Conservation (phyloP, 2,329 filamentous ascomycete species). For the Aspergillus novofumigatus region DNA sequence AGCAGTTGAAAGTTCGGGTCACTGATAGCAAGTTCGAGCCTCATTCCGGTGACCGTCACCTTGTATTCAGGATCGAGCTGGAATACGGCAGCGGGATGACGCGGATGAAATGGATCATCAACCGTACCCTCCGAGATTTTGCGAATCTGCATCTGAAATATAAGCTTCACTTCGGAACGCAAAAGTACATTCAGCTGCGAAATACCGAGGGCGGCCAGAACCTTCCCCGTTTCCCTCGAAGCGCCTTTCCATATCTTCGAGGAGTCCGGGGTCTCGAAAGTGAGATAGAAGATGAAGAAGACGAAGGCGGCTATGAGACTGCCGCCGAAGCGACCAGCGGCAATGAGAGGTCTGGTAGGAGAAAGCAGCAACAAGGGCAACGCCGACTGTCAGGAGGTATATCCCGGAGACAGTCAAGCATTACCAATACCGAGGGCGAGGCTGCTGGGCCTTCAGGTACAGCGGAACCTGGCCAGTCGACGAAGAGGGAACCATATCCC, state of each 20-base stretch:
- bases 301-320: slow-evolving; percentile 45
- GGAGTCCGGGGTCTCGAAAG: slow-evolving; percentile 75
- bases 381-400: slow-evolving; percentile 54
- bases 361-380: slow-evolving; percentile 39
- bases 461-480: slow-evolving; percentile 33
- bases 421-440: slow-evolving; percentile 37
- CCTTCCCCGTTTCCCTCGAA: slow-evolving; percentile 84
- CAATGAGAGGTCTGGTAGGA: slow-evolving; percentile 56
- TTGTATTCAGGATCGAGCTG: slow-evolving; percentile 83
- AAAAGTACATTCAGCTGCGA: slow-evolving; percentile 71
- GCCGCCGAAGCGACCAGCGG: slow-evolving; percentile 65
- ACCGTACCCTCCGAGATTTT: slow-evolving; percentile 82
- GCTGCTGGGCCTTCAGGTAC: slow-evolving; percentile 30
- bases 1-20: slow-evolving; percentile 87
- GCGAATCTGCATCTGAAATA: slow-evolving; percentile 91
- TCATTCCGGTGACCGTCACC: slow-evolving; percentile 61
- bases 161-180: slow-evolving; percentile 78
- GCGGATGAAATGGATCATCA: slow-evolving; percentile 93
- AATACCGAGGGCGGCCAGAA: slow-evolving; percentile 67
- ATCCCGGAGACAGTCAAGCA: slow-evolving; percentile 57
- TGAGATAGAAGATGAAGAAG: slow-evolving; percentile 68
- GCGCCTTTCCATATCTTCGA: slow-evolving; percentile 84
- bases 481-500: slow-evolving; percentile 59
- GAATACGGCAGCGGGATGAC: slow-evolving; percentile 96
- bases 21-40: slow-evolving; percentile 70